Evolutionary conservation across 2,329 filamentous ascomycete genomes (phyloP).

Genomic region (Trichoderma aggressivum): DNA sequence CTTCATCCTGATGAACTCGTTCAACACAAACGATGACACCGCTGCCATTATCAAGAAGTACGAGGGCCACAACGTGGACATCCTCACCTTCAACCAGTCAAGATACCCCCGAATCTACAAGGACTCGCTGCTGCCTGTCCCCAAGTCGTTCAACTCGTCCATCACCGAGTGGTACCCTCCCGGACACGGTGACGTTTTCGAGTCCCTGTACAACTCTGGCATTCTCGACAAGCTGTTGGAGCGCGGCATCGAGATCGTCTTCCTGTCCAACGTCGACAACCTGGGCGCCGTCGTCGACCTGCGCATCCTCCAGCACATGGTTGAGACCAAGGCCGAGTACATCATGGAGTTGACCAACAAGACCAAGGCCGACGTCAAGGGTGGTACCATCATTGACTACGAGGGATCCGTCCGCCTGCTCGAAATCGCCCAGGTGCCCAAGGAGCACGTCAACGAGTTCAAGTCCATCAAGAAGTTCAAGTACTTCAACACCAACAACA

Average conservation of each 20-base stretch:
- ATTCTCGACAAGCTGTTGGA: constrained; percentile 95
- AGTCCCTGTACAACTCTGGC: constrained; percentile 98
- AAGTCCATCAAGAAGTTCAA: constrained; percentile 99
- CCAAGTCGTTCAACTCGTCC: constrained; percentile 81
- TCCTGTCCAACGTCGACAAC: constrained; percentile 99
- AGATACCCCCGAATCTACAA: constrained; percentile 97
- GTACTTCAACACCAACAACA: constrained; percentile 99
- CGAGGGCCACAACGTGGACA: constrained; percentile 99
- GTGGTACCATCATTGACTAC: constrained; percentile 99
- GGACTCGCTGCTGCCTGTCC: constrained; percentile 94
- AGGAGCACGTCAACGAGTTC: constrained; percentile 99
- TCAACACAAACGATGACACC: constrained; percentile 99
- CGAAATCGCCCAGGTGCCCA: constrained; percentile 98
- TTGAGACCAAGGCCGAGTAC: constrained; percentile 94
- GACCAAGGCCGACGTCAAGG: constrained; percentile 99
- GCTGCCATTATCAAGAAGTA: constrained; percentile 99
- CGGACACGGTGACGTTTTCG: constrained; percentile 98
- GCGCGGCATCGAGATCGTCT: constrained; percentile 94
- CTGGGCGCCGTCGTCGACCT: constrained; percentile 95
- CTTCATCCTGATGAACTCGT: constrained; percentile 99
- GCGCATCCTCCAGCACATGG: constrained; percentile 98
- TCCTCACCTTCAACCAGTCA: constrained; percentile 99
- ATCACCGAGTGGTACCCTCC: constrained; percentile 98
- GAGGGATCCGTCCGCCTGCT: constrained; percentile 94
- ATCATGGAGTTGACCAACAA: constrained; percentile 99